A percentile compares a stretch with the other conserved stretches of the same genome.
phyloP scores from a whole-genome alignment of 2,329 filamentous ascomycete genomes.

The Drechslerella dactyloides region DNA sequence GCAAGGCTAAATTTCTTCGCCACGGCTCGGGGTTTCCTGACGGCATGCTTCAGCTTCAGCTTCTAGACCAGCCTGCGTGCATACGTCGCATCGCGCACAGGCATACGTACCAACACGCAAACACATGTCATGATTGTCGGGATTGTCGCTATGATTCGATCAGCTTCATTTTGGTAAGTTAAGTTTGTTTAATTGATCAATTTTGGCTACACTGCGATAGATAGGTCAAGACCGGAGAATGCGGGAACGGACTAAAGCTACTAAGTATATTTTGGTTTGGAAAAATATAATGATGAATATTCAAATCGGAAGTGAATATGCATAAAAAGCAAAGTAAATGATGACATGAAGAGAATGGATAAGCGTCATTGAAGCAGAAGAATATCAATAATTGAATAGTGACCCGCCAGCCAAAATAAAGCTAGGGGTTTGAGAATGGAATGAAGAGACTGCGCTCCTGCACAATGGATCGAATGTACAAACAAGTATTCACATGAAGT shows the following conservation, averaged over 20 bases:
- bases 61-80: neutral
- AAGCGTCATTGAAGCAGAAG: neutral
- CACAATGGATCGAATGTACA: conserved; percentile 58
- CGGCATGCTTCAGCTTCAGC: neutral
- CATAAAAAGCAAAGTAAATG: conserved; percentile 18
- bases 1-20: neutral
- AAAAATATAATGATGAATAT: conserved; percentile 1
- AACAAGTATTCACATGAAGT: conserved; percentile 59
- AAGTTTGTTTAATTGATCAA: conserved; percentile 30
- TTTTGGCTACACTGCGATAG: conserved; percentile 11
- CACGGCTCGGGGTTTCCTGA: neutral
- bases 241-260: neutral
- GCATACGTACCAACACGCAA: neutral
- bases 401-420: neutral
- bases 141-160: neutral
- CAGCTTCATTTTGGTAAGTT: conserved; percentile 16
- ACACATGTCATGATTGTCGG: too few species aligned
- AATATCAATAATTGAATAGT: conserved; percentile 16
- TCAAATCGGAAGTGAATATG: neutral
- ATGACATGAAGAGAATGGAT: conserved; percentile 24
- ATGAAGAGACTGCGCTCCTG: conserved; percentile 57
- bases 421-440: conserved; percentile 29
- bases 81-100: too few species aligned
- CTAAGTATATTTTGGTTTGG: neutral
- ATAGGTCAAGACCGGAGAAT: neutral